Conservation (phyloP, 805 yeast species). For the Ogataea trehalophila region DNA sequence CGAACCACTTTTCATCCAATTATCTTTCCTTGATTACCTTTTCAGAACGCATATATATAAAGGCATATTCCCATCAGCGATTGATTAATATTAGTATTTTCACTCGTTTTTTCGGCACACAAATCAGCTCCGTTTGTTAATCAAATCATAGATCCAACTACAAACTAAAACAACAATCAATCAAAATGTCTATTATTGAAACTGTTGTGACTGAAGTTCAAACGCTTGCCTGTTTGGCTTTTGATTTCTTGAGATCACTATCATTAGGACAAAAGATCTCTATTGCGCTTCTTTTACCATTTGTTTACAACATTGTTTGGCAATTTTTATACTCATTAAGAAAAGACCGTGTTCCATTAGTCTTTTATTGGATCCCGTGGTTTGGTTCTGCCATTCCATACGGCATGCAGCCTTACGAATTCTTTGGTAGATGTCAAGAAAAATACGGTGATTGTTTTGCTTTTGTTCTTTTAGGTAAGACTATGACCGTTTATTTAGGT, state of each 20-base stretch:
- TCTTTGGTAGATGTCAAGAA: conserved; percentile 70
- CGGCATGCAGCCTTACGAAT: conserved; percentile 92
- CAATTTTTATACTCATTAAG: conserved; percentile 67
- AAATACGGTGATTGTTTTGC: conserved; percentile 93
- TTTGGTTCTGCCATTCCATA: conserved; percentile 84
- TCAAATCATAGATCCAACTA: no score
- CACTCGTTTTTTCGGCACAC: not conserved
- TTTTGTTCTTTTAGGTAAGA: conserved; percentile 81
- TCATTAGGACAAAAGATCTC: conserved; percentile 25
- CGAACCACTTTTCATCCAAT: no score
- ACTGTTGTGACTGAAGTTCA: conserved; percentile 17
- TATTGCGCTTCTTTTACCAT: conserved; percentile 45
- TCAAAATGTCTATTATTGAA: conserved; percentile 24
- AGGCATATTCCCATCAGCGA: no score
- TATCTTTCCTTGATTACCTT: no score
- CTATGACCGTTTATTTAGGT: conserved; percentile 93
- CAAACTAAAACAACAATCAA: no score
- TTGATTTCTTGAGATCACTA: conserved; percentile 15
- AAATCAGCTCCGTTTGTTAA: no score
- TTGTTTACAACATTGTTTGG: conserved; percentile 59
- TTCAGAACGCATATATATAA: no score
- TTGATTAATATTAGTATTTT: no score
- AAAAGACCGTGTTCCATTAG: conserved; percentile 83
- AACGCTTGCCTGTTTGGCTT: not conserved
- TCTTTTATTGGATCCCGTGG: conserved; percentile 93